These are phyloP conservation scores for Chlamydomonas sphaeroides DNA, from an alignment of 139 green algal species.

Conservation along the genomic window DNA sequence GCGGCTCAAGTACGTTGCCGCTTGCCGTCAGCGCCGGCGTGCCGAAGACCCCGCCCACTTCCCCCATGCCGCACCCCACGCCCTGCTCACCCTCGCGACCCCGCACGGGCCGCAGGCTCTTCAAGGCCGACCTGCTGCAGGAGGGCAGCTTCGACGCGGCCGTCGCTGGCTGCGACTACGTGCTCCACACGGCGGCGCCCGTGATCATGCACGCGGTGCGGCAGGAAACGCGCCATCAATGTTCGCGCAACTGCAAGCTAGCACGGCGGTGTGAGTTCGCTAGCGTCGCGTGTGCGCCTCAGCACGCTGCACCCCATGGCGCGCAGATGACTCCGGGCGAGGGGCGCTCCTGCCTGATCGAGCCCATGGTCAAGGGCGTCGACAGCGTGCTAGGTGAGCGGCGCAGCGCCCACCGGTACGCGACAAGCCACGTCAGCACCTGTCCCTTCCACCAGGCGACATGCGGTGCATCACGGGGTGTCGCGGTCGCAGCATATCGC, in stretches of 20 bases:
- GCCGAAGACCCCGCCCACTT: too few relatives aligned
- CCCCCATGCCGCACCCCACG: background rate
- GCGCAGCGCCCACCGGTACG: too few relatives aligned
- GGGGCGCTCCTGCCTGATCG: constrained; percentile 21
- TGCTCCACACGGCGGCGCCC: constrained; percentile 53
- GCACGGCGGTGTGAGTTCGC: background rate
- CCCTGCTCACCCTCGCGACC: background rate
- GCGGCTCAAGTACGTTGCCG: constrained; percentile 4
- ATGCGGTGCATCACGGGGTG: too few relatives aligned
- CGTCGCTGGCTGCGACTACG: constrained; percentile 38
- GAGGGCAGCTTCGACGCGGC: constrained; percentile 30
- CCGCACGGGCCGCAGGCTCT: background rate
- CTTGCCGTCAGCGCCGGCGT: background rate
- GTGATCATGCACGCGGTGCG: background rate
- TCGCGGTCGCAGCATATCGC: too few relatives aligned
- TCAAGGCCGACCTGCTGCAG: constrained; percentile 39
- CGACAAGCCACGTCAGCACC: too few relatives aligned
- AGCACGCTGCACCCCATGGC: too few relatives aligned
- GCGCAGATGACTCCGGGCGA: background rate
- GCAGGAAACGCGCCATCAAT: too few relatives aligned
- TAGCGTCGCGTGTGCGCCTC: too few relatives aligned
- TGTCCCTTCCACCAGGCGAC: too few relatives aligned
- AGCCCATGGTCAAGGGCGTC: constrained; percentile 42
- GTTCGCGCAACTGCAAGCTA: background rate
- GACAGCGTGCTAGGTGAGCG: constrained; percentile 48